Evolutionary conservation across 2,329 filamentous ascomycete genomes (phyloP).

Genomic region (Polychaeton citri): DNA sequence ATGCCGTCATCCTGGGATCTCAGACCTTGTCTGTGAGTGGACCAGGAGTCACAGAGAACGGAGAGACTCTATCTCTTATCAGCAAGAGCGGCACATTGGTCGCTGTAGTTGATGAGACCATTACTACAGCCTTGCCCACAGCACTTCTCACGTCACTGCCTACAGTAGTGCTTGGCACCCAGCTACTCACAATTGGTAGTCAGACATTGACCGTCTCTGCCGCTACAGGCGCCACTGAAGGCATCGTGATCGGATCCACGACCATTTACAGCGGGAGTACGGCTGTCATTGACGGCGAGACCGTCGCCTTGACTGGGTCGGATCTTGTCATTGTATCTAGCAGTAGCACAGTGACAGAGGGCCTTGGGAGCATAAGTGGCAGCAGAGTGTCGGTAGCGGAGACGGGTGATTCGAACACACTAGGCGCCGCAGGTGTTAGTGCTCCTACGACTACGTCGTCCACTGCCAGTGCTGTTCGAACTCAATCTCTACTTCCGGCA

Average conservation of each 20-base stretch:
- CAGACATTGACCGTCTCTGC: constrained; percentile 1
- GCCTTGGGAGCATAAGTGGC: constrained; percentile 1
- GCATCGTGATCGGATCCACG: constrained; percentile 1
- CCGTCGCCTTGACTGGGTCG: constrained; percentile 1
- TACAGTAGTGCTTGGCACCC: not conserved
- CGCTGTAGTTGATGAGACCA: not conserved
- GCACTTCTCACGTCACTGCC: too few relatives aligned
- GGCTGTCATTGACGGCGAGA: constrained; percentile 1
- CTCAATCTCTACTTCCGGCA: too few relatives aligned
- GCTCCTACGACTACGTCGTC: too few relatives aligned
- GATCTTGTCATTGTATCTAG: not conserved
- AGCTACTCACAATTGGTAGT: constrained; percentile 2
- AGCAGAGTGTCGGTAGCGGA: too few relatives aligned
- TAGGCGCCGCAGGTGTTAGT: too few relatives aligned
- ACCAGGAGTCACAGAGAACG: not conserved
- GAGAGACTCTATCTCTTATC: not conserved
- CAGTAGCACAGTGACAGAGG: not conserved
- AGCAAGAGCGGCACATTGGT: not conserved
- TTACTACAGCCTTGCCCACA: not conserved
- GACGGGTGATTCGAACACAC: too few relatives aligned
- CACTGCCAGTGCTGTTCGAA: too few relatives aligned
- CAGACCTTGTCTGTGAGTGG: not conserved
- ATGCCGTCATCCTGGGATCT: not conserved
- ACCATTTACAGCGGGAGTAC: constrained; percentile 1
- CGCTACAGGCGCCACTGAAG: not conserved